phyloP scores from a whole-genome alignment of 2,329 filamentous ascomycete species.

The Dactylellina haptotyla region DNA sequence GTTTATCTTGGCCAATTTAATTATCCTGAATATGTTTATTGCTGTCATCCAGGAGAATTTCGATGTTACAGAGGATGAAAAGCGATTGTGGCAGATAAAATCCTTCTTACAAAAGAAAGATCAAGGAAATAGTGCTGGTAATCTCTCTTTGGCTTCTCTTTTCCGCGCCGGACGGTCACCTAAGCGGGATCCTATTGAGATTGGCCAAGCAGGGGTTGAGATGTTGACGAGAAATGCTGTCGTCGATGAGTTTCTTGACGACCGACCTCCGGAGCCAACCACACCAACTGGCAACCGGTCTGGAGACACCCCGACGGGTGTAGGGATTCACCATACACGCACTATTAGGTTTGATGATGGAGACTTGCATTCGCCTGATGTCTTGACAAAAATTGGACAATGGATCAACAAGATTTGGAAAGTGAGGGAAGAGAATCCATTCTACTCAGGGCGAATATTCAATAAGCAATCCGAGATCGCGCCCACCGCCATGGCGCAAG shows the following conservation, averaged over 20 bases:
- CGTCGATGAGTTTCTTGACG: conserved; percentile 89
- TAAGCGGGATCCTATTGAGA: conserved; percentile 84
- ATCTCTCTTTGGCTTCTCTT: conserved; percentile 78
- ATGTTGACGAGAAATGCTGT: conserved; percentile 97
- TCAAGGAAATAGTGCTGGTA: conserved; percentile 72
- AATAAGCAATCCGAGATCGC: conserved; percentile 56
- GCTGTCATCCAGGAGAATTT: conserved; percentile 99
- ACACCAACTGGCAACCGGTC: not conserved
- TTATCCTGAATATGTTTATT: conserved; percentile 99
- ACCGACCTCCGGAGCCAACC: conserved; percentile 64
- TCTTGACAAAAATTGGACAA: conserved; percentile 44
- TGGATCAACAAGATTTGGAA: conserved; percentile 54
- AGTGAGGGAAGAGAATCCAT: conserved; percentile 83
- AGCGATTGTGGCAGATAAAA: conserved; percentile 93
- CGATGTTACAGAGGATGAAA: conserved; percentile 97
- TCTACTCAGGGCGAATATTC: conserved; percentile 81
- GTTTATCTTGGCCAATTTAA: conserved; percentile 95
- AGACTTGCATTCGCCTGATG: conserved; percentile 55
- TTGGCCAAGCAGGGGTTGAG: conserved; percentile 91
- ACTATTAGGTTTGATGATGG: conserved; percentile 59
- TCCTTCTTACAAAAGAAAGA: conserved; percentile 93
- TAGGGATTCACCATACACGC: conserved; percentile 51
- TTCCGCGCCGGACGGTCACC: conserved; percentile 72
- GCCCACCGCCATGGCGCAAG: conserved; percentile 75
- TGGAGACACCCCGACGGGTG: not conserved